These are phyloP conservation scores for Pseudogymnoascus sp. DNA, from an alignment of 2,329 filamentous ascomycete species.

Conservation along the genomic window DNA sequence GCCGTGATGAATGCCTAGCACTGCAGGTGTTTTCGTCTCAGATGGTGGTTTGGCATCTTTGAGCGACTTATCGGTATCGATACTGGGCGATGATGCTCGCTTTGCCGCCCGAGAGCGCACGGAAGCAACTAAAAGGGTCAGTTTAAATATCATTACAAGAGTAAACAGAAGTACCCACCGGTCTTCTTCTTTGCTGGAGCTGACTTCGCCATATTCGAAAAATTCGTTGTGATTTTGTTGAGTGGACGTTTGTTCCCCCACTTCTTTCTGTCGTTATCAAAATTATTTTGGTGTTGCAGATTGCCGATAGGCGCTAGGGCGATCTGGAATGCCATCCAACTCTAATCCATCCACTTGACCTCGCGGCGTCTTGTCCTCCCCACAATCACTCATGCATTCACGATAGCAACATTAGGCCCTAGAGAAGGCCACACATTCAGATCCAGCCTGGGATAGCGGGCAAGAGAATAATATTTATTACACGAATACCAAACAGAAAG, in stretches of 20 bases:
- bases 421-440: background rate
- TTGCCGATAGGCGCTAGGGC: slow-evolving; percentile 3
- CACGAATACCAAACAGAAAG: background rate
- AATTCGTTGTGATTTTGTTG: slow-evolving; percentile 8
- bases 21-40: slow-evolving; percentile 51
- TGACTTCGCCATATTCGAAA: slow-evolving; percentile 28
- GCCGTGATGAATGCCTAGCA: slow-evolving; percentile 59
- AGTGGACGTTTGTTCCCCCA: slow-evolving; percentile 3
- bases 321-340: slow-evolving; percentile 8
- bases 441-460: background rate
- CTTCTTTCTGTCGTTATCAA: slow-evolving; percentile 4
- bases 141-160: background rate
- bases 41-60: slow-evolving; percentile 49
- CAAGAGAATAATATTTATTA: slow-evolving; percentile 1
- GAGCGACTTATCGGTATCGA: slow-evolving; percentile 65
- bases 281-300: slow-evolving; percentile 11
- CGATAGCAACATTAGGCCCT: background rate
- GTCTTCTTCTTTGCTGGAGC: slow-evolving; percentile 27
- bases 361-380: background rate
- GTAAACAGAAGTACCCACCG: slow-evolving; percentile 18
- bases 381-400: background rate
- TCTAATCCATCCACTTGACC: slow-evolving; percentile 7
- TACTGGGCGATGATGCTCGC: slow-evolving; percentile 62
- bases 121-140: slow-evolving; percentile 38
- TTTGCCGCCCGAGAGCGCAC: slow-evolving; percentile 68